A percentile compares a stretch with the other conserved stretches of the same genome.
phyloP scores from a whole-genome alignment of 208 protist genomes.

The Jaenimonas drosophilae region DNA sequence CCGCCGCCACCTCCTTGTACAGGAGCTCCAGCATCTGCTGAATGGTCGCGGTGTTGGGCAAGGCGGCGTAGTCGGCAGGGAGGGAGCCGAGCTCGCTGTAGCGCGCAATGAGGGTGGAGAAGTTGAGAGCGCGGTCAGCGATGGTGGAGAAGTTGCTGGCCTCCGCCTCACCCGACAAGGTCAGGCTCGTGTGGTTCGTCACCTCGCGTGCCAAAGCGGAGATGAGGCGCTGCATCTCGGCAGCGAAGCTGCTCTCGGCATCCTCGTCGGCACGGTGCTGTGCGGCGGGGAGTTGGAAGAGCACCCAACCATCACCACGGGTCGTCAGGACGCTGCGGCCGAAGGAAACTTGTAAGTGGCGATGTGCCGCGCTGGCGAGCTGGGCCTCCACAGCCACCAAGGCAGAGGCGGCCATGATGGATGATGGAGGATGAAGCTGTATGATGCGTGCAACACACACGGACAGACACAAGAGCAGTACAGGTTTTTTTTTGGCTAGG shows the following conservation, averaged over 20 bases:
- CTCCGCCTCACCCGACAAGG: constrained; percentile 44
- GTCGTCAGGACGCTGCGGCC: constrained; percentile 36
- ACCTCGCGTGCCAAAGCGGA: constrained; percentile 69
- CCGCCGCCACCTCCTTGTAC: constrained; percentile 63
- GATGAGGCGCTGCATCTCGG: constrained; percentile 72
- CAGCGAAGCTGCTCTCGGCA: constrained; percentile 16
- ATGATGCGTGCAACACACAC: neutral
- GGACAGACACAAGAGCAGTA: neutral
- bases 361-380: constrained; percentile 72
- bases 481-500: too few relatives aligned
- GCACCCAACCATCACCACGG: constrained; percentile 71
- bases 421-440: neutral
- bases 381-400: constrained; percentile 72
- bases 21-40: constrained; percentile 75
- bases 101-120: constrained; percentile 6
- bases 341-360: constrained; percentile 72
- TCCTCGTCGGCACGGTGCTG: constrained; percentile 22
- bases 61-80: constrained; percentile 14
- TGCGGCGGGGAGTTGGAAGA: constrained; percentile 45
- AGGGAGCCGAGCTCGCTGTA: neutral
- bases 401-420: constrained; percentile 10
- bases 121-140: constrained; percentile 22
- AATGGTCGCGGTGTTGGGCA: constrained; percentile 32
- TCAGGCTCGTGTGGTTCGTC: constrained; percentile 43
- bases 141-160: constrained; percentile 63